Base-by-base conservation (phyloP, 2,329 filamentous ascomycete genomes). In the Rachicladosporium sp. region DNA sequence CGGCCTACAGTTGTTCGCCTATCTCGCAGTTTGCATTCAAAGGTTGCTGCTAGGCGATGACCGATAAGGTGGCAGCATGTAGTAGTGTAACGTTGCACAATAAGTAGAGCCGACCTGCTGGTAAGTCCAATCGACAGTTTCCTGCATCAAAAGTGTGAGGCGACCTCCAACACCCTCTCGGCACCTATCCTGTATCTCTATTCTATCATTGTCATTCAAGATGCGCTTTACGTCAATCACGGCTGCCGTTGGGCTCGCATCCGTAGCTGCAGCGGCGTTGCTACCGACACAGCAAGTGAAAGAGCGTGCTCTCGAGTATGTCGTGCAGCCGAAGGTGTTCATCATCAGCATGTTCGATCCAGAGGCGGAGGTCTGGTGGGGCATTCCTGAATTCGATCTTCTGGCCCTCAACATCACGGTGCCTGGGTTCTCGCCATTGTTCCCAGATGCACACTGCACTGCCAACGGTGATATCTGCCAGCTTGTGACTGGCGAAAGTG, bases 401-500 rank as follows among this genome's bases (percentile, higher is more conserved):
- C 45, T 58, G n/a, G 57, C 51, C 2, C 29, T 47, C 33, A 60
- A 60, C 46, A 53, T 60, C 34, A 56, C 56, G 2, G 47, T 59
- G 3, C 56, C 56, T 9, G 56, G 56, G 13, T 50, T 54, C 37
- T 52, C 48, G 6, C 52, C 53, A 12, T 43, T 52, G 6, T 59
- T 49, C 42, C 55, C 55, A 2, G 49, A 57, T 19, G 70, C 77
- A 1, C 74, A 79, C 56, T 88, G 82, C 58, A 78, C 74, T 0
- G 60, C 62, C 8, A 61, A 76, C 48, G 65, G 70, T 23, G 65
- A 69, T 3, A 63, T 87, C 35, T 87, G 82, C 59, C 80, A 86
- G 53, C 50, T 84, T 34, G 75, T 75, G 6, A 74, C 76, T 1
- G 80, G 80, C 39, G 61, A 64, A 41, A 46, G 53, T 38, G 23